These are phyloP conservation scores for Kalmusia sp. DNA, from an alignment of 2,329 filamentous ascomycete species.

Conservation along the genomic window DNA sequence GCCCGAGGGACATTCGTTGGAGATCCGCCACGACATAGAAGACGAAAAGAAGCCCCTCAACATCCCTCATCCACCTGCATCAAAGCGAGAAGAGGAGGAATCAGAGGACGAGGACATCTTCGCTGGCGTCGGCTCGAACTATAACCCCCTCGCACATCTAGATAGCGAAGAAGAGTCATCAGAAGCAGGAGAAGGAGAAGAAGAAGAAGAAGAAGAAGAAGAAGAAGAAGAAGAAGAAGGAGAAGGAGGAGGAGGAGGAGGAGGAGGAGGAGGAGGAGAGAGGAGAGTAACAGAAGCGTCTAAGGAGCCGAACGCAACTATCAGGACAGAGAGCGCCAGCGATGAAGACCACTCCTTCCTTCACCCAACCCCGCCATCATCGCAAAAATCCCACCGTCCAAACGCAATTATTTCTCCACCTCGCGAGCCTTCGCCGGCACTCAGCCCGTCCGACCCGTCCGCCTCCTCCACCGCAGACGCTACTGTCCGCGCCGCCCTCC, in stretches of 20 bases:
- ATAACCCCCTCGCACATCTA: conserved; percentile 64
- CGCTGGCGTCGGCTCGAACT: conserved; percentile 64
- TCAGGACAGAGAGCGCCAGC: background rate
- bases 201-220: background rate
- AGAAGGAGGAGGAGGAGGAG: conserved; percentile 51
- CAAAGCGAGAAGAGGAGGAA: conserved; percentile 42
- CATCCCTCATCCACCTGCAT: conserved; percentile 43
- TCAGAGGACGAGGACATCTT: conserved; percentile 68
- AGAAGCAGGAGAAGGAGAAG: conserved; percentile 48
- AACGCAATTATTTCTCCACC: conserved; percentile 32
- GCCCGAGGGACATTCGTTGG: conserved; percentile 40
- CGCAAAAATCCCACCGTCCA: conserved; percentile 13
- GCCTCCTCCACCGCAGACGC: conserved; percentile 67
- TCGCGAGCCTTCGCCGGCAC: conserved; percentile 13
- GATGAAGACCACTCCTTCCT: conserved; percentile 1
- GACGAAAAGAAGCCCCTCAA: conserved; percentile 54
- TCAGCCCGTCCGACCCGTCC: conserved; percentile 53
- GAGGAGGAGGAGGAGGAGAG: conserved; percentile 9
- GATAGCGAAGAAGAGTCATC: conserved; percentile 56
- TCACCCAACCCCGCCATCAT: conserved; percentile 6
- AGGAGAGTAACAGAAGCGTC: conserved; percentile 5
- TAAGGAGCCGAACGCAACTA: background rate
- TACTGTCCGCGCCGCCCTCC: conserved; percentile 81
- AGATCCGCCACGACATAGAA: conserved; percentile 54
- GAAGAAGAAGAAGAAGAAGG: conserved; percentile 55